A percentile compares a stretch with the other conserved stretches of the same genome.
These are phyloP conservation scores for Malania oleifera DNA, from an alignment of 164 flowering plant genomes.

Conservation along the genomic window DNA sequence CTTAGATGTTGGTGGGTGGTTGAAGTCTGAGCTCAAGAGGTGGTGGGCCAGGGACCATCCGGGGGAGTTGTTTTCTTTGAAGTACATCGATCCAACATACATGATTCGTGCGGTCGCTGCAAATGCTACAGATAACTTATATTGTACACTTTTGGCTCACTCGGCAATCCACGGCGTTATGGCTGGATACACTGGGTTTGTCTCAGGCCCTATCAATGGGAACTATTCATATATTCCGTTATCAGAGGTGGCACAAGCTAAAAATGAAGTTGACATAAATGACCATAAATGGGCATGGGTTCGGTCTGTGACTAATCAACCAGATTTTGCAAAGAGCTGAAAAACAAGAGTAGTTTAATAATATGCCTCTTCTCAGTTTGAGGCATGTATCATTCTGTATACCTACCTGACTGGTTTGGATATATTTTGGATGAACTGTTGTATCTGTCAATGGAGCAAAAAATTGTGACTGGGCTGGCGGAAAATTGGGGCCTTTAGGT, in stretches of 20 bases:
- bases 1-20: slow-evolving; percentile 79
- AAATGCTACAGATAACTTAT: slow-evolving; percentile 70
- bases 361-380: too few species aligned
- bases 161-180: slow-evolving; percentile 81
- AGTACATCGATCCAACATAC: slow-evolving; percentile 84
- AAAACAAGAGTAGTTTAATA: too few species aligned
- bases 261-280: slow-evolving; percentile 47
- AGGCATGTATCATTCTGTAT: too few species aligned
- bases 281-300: slow-evolving; percentile 97
- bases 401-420: too few species aligned
- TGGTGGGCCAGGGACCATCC: slow-evolving; percentile 80
- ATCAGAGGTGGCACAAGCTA: slow-evolving; percentile 54
- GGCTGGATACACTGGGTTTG: slow-evolving; percentile 89
- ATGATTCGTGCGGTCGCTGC: slow-evolving; percentile 87
- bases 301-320: slow-evolving; percentile 76
- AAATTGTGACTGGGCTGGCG: too few species aligned
- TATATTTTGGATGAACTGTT: too few species aligned
- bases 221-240: slow-evolving; percentile 73
- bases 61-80: slow-evolving; percentile 59
- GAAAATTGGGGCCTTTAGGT: too few species aligned
- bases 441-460: too few species aligned
- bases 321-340: slow-evolving; percentile 54
- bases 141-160: slow-evolving; percentile 79
- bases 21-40: slow-evolving; percentile 65
- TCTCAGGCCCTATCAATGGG: slow-evolving; percentile 69